Evolutionary conservation across 768 basidiomycete genomes (phyloP), one percentile per base, ranked within the genome.

Genomic region (Suillus luteus): DNA sequence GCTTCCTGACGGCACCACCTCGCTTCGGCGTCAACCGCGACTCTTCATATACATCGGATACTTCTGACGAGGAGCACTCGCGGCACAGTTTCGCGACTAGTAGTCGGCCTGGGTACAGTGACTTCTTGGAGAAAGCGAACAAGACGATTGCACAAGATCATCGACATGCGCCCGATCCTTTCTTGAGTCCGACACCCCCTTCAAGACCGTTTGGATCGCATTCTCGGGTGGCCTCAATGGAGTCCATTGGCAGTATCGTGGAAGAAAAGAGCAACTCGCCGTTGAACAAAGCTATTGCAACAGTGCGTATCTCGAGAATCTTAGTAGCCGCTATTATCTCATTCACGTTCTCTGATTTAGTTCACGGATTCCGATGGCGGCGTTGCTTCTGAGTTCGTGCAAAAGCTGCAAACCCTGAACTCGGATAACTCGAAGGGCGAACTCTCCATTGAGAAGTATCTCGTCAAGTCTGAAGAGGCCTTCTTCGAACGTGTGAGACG

Each of bases 331-430:
- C 19, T 43, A 38, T 59, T 22, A 43, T 55, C 64, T 57, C 46
- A 31, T 62, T 58, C 62, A 65, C 51, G 64, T 22, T 33, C 35
- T 38, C 60, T 40, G 31, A 31, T 60, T 14, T 59, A 95, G 91
- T 97, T 97, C 77, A 96, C 95, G 24, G 95, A 96, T 74, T 83
- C 92, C 1, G 94, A 96, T 73, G 95, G 95, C 41, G 93, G 93
- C 55, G 95, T 97, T 58, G 91, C 94, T 11, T 85, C 89, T 41
- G 89, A 92, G 62, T 97, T 96, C 76, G 92, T 95, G 10, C 87
- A 91, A 70, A 94, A 91, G 74, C 77, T 97, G 46, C 90, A 93
- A 71, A 72, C 72, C 62, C 83, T 96, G 63, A 88, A 85, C 51
- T 81, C 94, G 0, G 91, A 93, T 62, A 97, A 96, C 74, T 95